Evolutionary conservation across 345 rosid species (phyloP), one percentile per base, ranked within the genome.

Genomic region (Mercurialis annua): DNA sequence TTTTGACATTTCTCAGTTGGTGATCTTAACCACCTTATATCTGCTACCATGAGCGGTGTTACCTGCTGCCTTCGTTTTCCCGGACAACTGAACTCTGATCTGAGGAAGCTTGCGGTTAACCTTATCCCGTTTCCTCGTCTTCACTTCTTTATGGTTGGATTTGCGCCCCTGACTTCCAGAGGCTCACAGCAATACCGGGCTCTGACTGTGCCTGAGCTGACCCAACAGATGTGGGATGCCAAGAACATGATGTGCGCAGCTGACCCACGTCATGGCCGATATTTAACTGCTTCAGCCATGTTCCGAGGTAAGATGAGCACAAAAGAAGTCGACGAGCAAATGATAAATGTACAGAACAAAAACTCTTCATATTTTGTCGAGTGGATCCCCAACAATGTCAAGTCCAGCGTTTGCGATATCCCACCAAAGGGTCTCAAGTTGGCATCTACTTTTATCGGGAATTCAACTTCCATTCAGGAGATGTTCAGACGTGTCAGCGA

Each of bases 231-330:
- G 73, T 70, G 73, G 73, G 73, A 70, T 33, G 62, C 73, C 47
- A 70, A 70, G 68, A 70, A 70, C 59, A 70, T 70, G 73, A 70
- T 70, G 73, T 70, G 73, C 54, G 73, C 73, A 16, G 73, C 73
- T 11, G 73, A 70, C 17, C 73, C 73, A 44, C 73, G 73, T 10
- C 73, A 70, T 21, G 73, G 73, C 15, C 73, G 74, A 24, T 71
- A 71, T 23, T 64, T 71, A 64, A 71, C 74, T 48, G 74, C 69
- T 57, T 64, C 74, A 31, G 74, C 74, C 54, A 64, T 71, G 74
- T 71, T 71, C 58, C 74, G 74, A 29, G 74, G 74, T 34, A 70
- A 70, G 49, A 70, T 70, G 73, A 70, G 73, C 73, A 62, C 73
- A 0, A 70, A 70, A 56, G 73, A 70, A 44, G 73, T 70, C 1